Evolutionary conservation across 2,329 filamentous ascomycete species (phyloP), one percentile per base, ranked within the genome.

Genomic region (Neurospora sp.): DNA sequence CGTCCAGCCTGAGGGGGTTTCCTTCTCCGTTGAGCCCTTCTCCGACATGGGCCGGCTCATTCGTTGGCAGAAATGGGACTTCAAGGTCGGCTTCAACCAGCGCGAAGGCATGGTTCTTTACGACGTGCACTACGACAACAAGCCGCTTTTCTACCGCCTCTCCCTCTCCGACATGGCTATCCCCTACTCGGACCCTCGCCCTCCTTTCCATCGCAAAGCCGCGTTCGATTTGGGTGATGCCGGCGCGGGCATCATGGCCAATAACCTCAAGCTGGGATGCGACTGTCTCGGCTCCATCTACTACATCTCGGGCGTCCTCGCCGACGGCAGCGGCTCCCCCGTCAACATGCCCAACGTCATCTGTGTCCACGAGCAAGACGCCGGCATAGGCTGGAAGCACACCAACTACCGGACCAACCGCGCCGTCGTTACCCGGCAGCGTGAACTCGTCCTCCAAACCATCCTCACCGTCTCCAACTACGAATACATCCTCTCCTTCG

Each of bases 391-490:
- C 6, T 91, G 88, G 88, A 91, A 91, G 76, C 89, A 91, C 78
- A 90, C 88, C 5, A 91, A 91, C 79, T 90, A 86, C 81, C 83
- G 89, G 4, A 91, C 88, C 0, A 82, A 83, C 37, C 83, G 87
- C 1, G 87, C 88, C 0, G 87, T 88, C 1, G 87, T 91, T 0
- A 86, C 86, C 0, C 82, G 89, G 8, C 82, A 84, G 70, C 84
- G 89, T 0, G 86, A 90, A 73, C 82, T 91, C 2, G 88, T 91
- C 0, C 78, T 91, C 2, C 89, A 91, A 74, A 89, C 86, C 75
- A 88, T 91, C 77, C 87, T 89, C 72, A 91, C 89, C 0, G 83
- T 91, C 1, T 87, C 87, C 23, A 91, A 92, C 79, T 91, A 92
- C 80, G 89, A 91, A 75, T 91, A 91, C 75, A 84, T 91, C 41